phyloP scores from a whole-genome alignment of 2,329 filamentous ascomycete species.

The Botrytis galanthina region DNA sequence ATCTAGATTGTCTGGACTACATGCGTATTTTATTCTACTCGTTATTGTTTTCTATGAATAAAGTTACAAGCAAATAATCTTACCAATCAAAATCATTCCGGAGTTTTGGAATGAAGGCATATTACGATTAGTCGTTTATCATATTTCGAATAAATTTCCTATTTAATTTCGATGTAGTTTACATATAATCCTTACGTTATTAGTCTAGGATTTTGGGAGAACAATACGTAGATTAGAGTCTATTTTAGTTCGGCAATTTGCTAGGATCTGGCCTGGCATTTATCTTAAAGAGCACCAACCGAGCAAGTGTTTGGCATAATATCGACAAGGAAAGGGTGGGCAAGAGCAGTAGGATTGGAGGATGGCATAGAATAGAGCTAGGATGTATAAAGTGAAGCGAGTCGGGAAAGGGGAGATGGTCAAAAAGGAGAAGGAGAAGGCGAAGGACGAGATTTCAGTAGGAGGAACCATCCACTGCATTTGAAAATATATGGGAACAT shows the following conservation, averaged over 20 bases:
- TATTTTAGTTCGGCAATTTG: neutral
- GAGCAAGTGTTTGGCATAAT: neutral
- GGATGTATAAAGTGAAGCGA: too few species aligned
- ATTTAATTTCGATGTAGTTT: too few species aligned
- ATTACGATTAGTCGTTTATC: neutral
- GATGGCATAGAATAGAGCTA: neutral
- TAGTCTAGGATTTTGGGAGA: neutral
- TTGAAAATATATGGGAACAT: neutral
- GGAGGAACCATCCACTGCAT: neutral
- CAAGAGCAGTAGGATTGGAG: neutral
- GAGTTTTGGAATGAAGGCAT: neutral
- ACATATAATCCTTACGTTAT: too few species aligned
- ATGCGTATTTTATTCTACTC: neutral
- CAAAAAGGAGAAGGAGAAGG: neutral
- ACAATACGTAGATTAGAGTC: accelerated
- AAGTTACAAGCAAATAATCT: neutral
- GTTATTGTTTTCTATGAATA: neutral
- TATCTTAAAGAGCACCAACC: neutral
- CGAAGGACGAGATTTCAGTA: neutral
- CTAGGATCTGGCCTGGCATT: neutral
- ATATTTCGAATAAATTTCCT: neutral
- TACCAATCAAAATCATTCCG: accelerated
- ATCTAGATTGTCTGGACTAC: neutral
- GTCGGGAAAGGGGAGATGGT: neutral
- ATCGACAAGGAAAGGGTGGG: neutral